Base-by-base conservation (phyloP, 176 grass and related monocot genomes). In the Hordeum marinum region DNA sequence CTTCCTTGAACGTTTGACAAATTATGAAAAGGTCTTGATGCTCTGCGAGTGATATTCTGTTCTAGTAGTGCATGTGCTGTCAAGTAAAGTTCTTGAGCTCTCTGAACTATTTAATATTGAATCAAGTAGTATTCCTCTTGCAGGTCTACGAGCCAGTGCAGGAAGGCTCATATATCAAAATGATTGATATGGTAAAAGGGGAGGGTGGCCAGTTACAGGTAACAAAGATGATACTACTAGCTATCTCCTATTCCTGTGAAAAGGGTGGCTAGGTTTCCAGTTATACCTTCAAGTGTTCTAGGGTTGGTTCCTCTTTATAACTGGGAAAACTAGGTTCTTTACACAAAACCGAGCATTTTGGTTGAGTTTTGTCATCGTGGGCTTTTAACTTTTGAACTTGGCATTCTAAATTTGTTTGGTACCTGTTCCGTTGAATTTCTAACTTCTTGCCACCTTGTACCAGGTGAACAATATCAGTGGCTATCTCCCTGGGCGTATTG, bases 151-250 rank as follows among this genome's bases (percentile, higher is more conserved):
- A 98, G 78, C 91, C 93, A 59, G 96, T 98, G 32, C 80, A 92
- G 45, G 96, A 98, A 87, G 96, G 96, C 37, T 98, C 96, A 41
- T 98, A 98, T 77, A 96, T 98, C 68, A 98, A 98, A 98, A 98
- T 98, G 93, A 98, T 98, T 76, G 96, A 98, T 85, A 98, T 96
- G 93, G 88, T 91, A 83, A 96, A 85, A 81, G 96, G 96, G 63
- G 86, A 95, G 76, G 90, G 88, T 45, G 93, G 96, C 37, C 96
- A 98, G 88, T 75, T 98, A 57, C 96, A 98, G 87, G 96, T 98
- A 87, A 92, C 11, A 80, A 50, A 80, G 4, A 80, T 80, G 27
- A 14, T 36, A 4, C 66, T 52, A 64, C 41, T 67, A 26, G 41
- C 20, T 75, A 34, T 32, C 13, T 41, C 11, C 14, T 11, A 31